Evolutionary conservation across 108 stramenopile species (phyloP), one percentile per base, ranked within the genome.

Genomic region (Conticribra weissflogii): DNA sequence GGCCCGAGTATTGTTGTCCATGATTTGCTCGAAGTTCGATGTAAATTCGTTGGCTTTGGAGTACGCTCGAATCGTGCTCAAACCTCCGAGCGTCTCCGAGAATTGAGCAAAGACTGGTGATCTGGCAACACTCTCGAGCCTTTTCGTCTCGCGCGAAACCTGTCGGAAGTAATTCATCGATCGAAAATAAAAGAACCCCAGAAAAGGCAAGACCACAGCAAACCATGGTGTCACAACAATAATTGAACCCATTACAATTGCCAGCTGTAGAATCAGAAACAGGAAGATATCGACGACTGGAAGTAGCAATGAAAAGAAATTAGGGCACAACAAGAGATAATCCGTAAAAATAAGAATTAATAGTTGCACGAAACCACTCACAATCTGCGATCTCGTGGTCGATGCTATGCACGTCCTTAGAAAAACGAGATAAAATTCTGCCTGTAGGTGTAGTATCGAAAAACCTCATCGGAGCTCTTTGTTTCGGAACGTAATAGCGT

Each of bases 61-160:
- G 64, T 79, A 98, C 3, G 97, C 96, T 14, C 98, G 85, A 56
- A 98, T 96, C 49, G 96, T 96, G 28, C 85, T 63, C 16, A 95
- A 74, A 1, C 98, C 98, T 23, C 87, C 89, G 17, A 98, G 73
- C 9, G 94, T 94, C 88, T 98, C 96, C n/a, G 88, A 81, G 71
- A 98, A 98, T 48, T 94, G 93, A 14, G 94, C 83, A 81, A 89
- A 98, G 2, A 98, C 86, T 21, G 98, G 98, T n/a, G 89, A 90
- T 55, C 97, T 74, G 0, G 88, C 77, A 32, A 97, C 80, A 59
- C 89, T 85, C 50, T 98, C 97, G 16, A 98, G 71, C 8, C 97
- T 74, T 81, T 94, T 92, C 0, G 86, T 91, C 76, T 84, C 92
- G 3, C 84, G 84, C 47, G 81, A 85, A 0, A 86, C 88, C 54